These are phyloP conservation scores for Monascus ruber DNA, from an alignment of 2,329 filamentous ascomycete species.

Conservation along the genomic window DNA sequence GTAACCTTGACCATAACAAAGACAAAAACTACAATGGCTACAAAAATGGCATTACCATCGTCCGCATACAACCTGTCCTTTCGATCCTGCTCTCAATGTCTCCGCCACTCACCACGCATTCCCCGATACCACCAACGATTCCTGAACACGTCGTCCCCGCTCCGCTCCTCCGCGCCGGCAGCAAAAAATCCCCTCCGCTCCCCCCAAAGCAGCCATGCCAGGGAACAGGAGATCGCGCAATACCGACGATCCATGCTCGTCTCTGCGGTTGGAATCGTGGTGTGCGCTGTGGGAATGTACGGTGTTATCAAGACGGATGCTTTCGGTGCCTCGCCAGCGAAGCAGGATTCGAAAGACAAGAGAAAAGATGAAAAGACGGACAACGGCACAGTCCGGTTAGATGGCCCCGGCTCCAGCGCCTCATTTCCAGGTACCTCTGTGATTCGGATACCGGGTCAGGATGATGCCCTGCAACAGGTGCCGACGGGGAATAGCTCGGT, in stretches of 20 bases:
- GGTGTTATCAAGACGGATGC: conserved; percentile 27
- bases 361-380: conserved; percentile 2
- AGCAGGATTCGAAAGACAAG: conserved; percentile 2
- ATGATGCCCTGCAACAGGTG: conserved; percentile 58
- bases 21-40: not conserved
- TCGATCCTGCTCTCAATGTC: conserved; percentile 16
- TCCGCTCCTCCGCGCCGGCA: conserved; percentile 11
- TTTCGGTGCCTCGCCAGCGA: conserved; percentile 18
- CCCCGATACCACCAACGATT: conserved; percentile 3
- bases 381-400: conserved; percentile 21
- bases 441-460: conserved; percentile 33
- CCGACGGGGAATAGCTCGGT: conserved; percentile 73
- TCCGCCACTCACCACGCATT: conserved; percentile 5
- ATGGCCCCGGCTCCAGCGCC: conserved; percentile 28
- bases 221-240: conserved; percentile 14
- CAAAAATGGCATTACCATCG: conserved; percentile 6
- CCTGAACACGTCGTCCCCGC: conserved; percentile 16
- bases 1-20: not conserved
- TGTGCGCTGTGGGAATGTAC: conserved; percentile 30
- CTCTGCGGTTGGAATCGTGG: conserved; percentile 27
- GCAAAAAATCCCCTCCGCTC: conserved; percentile 20
- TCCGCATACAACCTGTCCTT: conserved; percentile 9
- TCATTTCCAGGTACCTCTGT: conserved; percentile 18
- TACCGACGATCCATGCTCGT: conserved; percentile 21
- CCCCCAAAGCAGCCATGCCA: conserved; percentile 6